Evolutionary conservation across 805 yeast species (phyloP), one percentile per base, ranked within the genome.

Genomic region (Hanseniaspora thailandica): DNA sequence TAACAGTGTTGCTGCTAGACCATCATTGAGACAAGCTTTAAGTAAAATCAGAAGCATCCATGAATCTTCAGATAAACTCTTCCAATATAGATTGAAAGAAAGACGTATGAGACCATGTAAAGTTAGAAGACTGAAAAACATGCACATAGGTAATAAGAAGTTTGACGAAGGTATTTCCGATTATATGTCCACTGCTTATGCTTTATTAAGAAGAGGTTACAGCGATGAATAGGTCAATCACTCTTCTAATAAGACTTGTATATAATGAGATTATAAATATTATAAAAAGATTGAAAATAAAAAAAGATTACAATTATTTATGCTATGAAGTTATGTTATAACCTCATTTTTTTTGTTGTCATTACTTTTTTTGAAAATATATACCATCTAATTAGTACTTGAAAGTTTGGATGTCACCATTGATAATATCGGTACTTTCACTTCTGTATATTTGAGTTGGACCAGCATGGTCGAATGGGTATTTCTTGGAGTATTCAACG

Each of bases 401-500:
- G 60, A 61, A 66, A 38, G 63, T 64, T 57, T 66, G 64, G 54
- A 66, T 60, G 45, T 64, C 68, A 35, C 63, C 62, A 48, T 63
- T 58, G 55, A 64, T 67, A 40, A 66, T 57, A 48, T 66, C 69
- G 31, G 67, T 65, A 35, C 68, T 64, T 53, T 63, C 67, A 54
- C 71, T 67, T 61, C 75, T 70, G 64, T 71, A 71, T 62, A 71
- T 69, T 60, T 71, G 67, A 48, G 72, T 71, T 38, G 78, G 76
- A 54, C 78, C 78, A 57, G 68, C 70, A 53, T 71, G 67, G 57
- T 66, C 63, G 61, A 70, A 76, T 31, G 87, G 87, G 58, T 77
- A 71, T 45, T 62, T 64, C 58, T 72, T 64, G 1, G 87, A 76
- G 57, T 75, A 71, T 53, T 77, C 74, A 59, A 68, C 73, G 35